Conservation (phyloP, 1,284 basidiomycete genomes). For the Rhodotorula sp. region DNA sequence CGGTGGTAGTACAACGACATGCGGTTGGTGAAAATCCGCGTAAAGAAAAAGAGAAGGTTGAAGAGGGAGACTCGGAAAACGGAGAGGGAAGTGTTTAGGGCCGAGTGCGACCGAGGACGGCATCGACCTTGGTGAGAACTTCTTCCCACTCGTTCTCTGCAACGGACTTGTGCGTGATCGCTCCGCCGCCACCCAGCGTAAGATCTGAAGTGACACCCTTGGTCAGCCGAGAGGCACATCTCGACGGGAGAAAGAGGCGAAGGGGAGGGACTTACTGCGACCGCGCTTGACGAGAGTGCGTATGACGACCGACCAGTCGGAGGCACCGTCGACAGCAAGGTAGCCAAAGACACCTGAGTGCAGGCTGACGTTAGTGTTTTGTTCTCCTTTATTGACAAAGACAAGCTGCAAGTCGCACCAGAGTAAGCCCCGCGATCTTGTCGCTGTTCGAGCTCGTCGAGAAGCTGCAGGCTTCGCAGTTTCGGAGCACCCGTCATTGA, state of each 20-base stretch:
- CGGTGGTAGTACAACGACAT: too few species aligned
- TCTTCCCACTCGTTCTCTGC: slow-evolving; percentile 89
- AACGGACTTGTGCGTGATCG: slow-evolving; percentile 90
- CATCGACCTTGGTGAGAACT: slow-evolving; percentile 73
- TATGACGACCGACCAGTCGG: slow-evolving; percentile 87
- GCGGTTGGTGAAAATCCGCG: neutral
- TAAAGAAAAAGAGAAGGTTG: neutral
- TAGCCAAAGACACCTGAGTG: slow-evolving; percentile 74
- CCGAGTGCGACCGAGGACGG: slow-evolving; percentile 43
- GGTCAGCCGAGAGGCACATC: neutral
- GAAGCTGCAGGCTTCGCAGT: slow-evolving; percentile 84
- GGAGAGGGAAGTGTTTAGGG: neutral
- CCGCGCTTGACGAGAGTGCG: slow-evolving; percentile 83
- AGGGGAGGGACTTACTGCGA: slow-evolving; percentile 43
- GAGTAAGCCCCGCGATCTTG: slow-evolving; percentile 77
- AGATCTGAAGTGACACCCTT: slow-evolving; percentile 41
- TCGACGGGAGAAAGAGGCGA: neutral
- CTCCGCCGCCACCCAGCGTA: slow-evolving; percentile 82
- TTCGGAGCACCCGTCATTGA: slow-evolving; percentile 95
- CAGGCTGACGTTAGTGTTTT: neutral
- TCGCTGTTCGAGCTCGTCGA: slow-evolving; percentile 73
- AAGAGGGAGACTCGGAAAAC: too few species aligned
- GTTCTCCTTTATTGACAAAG: neutral
- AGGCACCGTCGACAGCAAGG: slow-evolving; percentile 80
- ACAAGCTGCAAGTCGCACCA: slow-evolving; percentile 48